Evolutionary conservation across 2,329 filamentous ascomycete species (phyloP).

Genomic region (Arthrobotrys entomopaga): DNA sequence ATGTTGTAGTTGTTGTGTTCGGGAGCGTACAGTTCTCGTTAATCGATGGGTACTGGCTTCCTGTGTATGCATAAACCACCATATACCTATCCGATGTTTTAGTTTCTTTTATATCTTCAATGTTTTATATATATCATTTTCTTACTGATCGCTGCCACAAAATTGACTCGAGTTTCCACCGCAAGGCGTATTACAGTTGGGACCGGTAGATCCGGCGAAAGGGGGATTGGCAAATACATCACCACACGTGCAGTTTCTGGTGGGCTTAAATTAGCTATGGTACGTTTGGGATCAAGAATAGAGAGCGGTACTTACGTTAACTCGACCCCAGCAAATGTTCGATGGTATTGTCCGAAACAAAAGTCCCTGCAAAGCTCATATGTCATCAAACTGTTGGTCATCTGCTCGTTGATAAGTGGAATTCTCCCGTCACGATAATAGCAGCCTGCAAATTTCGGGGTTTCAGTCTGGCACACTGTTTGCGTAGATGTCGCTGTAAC

Average conservation of each 20-base stretch:
- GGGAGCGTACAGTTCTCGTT: not conserved
- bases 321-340: conserved; percentile 2
- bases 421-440: conserved; percentile 2
- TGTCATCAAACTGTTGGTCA: not conserved
- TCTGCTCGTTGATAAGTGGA: not conserved
- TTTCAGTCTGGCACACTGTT: not conserved
- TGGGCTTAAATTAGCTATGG: not conserved
- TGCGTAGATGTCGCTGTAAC: not conserved
- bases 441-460: not conserved
- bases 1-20: not conserved
- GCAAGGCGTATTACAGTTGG: not conserved
- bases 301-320: not conserved
- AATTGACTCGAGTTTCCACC: not conserved
- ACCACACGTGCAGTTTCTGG: conserved; percentile 1
- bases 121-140: no score
- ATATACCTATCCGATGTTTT: not conserved
- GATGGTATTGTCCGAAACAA: conserved; percentile 1
- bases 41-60: not conserved
- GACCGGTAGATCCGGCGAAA: not conserved
- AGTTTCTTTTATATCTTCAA: no score
- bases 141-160: not conserved
- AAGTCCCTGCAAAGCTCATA: not conserved
- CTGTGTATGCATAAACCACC: not conserved
- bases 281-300: not conserved
- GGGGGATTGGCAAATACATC: not conserved